A percentile compares a stretch with the other conserved stretches of the same genome.
These are phyloP conservation scores for Tetrahymena thermophila DNA, from an alignment of 73 alveolate genomes.

Conservation along the genomic window DNA sequence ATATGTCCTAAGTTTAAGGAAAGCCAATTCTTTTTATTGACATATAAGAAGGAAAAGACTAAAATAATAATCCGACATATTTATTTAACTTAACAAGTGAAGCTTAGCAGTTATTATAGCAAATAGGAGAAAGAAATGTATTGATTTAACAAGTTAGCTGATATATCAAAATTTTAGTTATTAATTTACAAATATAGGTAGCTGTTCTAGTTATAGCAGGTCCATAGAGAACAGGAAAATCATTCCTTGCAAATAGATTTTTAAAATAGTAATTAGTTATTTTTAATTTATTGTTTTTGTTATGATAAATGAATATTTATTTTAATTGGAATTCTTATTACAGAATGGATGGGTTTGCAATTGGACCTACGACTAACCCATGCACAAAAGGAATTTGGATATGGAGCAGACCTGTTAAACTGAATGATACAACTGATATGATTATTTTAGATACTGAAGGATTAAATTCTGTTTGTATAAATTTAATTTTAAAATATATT, in stretches of 20 bases:
- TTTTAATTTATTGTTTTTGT: slow-evolving; percentile 1
- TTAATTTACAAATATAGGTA: slow-evolving; percentile 31
- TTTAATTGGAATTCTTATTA: slow-evolving; percentile 3
- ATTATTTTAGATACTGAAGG: slow-evolving; percentile 92
- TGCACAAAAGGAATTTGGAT: slow-evolving; percentile 97
- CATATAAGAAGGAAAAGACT: background rate
- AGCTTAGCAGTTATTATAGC: slow-evolving; percentile 11
- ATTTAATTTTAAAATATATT: too few species aligned
- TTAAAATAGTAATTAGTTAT: slow-evolving; percentile 22
- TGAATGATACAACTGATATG: slow-evolving; percentile 54
- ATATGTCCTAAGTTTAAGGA: background rate
- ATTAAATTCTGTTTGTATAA: slow-evolving; percentile 64
- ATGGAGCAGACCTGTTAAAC: slow-evolving; percentile 80
- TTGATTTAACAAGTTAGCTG: background rate
- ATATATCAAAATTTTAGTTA: background rate
- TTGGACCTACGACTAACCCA: slow-evolving; percentile 87
- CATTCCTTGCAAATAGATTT: slow-evolving; percentile 79
- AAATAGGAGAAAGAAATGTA: slow-evolving; percentile 21
- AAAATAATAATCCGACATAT: background rate
- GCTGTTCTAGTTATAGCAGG: slow-evolving; percentile 88
- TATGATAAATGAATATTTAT: background rate
- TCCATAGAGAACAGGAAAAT: slow-evolving; percentile 87
- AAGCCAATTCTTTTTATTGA: background rate
- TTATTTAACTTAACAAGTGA: background rate
- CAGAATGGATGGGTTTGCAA: slow-evolving; percentile 76